These are phyloP conservation scores for Tuber calosporum DNA, from an alignment of 495 filamentous ascomycete genomes.

Conservation along the genomic window DNA sequence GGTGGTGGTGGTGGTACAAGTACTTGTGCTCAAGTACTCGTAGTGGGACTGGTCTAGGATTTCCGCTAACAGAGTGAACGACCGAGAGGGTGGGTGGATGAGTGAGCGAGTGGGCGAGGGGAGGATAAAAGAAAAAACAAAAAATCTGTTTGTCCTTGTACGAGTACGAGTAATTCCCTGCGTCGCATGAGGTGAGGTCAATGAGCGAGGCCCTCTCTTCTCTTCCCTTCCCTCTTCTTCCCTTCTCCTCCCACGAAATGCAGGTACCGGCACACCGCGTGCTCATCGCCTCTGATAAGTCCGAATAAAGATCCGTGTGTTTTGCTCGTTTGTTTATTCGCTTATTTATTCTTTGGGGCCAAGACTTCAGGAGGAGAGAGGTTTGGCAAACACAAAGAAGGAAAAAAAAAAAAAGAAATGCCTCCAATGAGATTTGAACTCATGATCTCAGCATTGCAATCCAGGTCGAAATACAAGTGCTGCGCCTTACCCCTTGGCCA, in stretches of 20 bases:
- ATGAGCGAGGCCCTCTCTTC: not conserved
- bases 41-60: not conserved
- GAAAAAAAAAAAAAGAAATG: not conserved
- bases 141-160: not conserved
- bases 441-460: conserved; percentile 3
- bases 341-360: not conserved
- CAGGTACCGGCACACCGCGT: not conserved
- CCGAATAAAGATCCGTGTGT: not conserved
- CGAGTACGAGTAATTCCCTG: too few relatives aligned
- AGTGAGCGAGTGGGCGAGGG: not conserved
- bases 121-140: not conserved
- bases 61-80: not conserved
- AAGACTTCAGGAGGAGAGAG: not conserved
- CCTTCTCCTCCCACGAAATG: not conserved
- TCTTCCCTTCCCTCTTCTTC: not conserved
- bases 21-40: too few relatives aligned
- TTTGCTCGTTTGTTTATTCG: not conserved
- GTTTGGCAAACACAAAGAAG: not conserved
- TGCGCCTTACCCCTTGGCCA: conserved; percentile 4
- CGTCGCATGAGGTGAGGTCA: not conserved
- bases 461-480: not conserved
- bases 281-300: not conserved
- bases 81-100: not conserved
- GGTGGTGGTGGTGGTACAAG: not conserved
- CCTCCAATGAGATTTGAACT: conserved; percentile 5